Evolutionary conservation across 768 basidiomycete species (phyloP).

Genomic region (Tricholoma terreum): DNA sequence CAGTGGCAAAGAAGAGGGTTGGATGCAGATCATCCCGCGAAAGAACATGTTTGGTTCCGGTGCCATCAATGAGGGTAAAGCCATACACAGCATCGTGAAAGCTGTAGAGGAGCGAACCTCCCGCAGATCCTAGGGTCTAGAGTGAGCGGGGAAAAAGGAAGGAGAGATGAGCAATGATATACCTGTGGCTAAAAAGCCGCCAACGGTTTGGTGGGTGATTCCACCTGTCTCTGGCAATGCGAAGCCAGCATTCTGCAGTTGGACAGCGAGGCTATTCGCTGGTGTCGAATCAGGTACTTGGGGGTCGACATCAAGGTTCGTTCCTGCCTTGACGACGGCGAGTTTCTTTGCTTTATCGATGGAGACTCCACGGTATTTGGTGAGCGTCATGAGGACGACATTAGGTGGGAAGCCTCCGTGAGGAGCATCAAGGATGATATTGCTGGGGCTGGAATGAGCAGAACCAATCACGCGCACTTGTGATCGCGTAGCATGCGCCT

Average conservation of each 20-base stretch:
- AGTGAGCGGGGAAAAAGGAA: background rate
- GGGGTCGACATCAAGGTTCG: slow-evolving; percentile 3
- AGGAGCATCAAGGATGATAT: slow-evolving; percentile 4
- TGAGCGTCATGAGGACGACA: slow-evolving; percentile 5
- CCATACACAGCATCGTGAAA: slow-evolving; percentile 1
- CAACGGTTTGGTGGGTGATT: background rate
- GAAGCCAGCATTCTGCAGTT: slow-evolving; percentile 1
- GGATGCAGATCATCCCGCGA: background rate
- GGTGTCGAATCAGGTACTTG: slow-evolving; percentile 2
- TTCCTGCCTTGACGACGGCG: slow-evolving; percentile 4
- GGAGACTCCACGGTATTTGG: slow-evolving; percentile 2
- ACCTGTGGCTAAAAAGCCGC: background rate
- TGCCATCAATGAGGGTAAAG: slow-evolving; percentile 3
- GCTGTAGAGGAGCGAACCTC: background rate
- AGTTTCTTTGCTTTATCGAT: background rate
- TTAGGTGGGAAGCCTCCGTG: background rate
- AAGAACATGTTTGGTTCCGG: background rate
- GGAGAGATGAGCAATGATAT: background rate
- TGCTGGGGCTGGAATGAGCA: slow-evolving; percentile 1
- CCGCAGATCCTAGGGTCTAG: background rate
- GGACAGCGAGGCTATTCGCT: background rate
- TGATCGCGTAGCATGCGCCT: background rate
- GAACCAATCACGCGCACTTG: slow-evolving; percentile 6
- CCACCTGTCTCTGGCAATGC: slow-evolving; percentile 2
- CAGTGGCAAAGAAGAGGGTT: background rate